phyloP scores from a whole-genome alignment of 1,284 basidiomycete species.

The Ganoderma resinaceum region DNA sequence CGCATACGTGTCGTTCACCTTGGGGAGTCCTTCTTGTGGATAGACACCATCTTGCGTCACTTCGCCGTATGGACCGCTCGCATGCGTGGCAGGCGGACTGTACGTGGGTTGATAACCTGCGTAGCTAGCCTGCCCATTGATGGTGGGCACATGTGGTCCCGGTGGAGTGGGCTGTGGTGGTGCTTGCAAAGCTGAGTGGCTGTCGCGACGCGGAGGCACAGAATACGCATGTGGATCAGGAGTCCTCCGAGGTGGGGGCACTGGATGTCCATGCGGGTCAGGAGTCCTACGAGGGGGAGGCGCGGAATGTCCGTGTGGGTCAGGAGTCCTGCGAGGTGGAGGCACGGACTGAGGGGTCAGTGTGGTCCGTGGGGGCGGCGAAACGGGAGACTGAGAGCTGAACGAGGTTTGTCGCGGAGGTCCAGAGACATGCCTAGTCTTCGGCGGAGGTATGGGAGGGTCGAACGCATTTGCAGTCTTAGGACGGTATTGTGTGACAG shows the following conservation, averaged over 20 bases:
- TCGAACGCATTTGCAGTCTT: slow-evolving; percentile 80
- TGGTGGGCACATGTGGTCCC: slow-evolving; percentile 13
- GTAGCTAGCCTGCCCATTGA: slow-evolving; percentile 12
- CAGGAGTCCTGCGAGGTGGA: slow-evolving; percentile 18
- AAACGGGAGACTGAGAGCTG: slow-evolving; percentile 34
- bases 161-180: slow-evolving; percentile 5
- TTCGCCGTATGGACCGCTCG: slow-evolving; percentile 2
- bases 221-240: slow-evolving; percentile 17
- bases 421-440: slow-evolving; percentile 49
- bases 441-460: slow-evolving; percentile 71
- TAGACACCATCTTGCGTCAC: not conserved
- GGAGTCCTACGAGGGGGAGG: slow-evolving; percentile 13
- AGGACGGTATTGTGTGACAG: slow-evolving; percentile 57
- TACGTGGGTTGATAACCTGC: slow-evolving; percentile 15
- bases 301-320: slow-evolving; percentile 16
- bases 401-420: slow-evolving; percentile 28
- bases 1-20: slow-evolving; percentile 15
- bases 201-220: slow-evolving; percentile 16
- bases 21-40: slow-evolving; percentile 12
- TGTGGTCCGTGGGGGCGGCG: slow-evolving; percentile 38
- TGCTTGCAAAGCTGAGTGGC: slow-evolving; percentile 3
- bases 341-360: slow-evolving; percentile 37
- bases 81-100: slow-evolving; percentile 3
- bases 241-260: not conserved
- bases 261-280: slow-evolving; percentile 11